phyloP scores from a whole-genome alignment of 2,329 filamentous ascomycete genomes.

The Neocatenulostroma microsporum region DNA sequence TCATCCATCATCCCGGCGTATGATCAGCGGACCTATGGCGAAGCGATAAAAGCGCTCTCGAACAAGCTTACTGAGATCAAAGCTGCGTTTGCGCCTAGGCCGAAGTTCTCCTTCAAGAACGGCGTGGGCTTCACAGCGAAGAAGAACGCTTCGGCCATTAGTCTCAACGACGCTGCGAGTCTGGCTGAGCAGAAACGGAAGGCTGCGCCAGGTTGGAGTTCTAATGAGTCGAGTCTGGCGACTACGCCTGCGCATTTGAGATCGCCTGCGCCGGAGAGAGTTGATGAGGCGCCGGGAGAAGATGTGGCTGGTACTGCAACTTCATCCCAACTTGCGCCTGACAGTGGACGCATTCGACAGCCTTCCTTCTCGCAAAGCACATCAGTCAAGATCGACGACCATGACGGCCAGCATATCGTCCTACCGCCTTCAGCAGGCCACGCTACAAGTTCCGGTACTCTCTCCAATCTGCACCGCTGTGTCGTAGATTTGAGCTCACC shows the following conservation, averaged over 20 bases:
- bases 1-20: slow-evolving; percentile 77
- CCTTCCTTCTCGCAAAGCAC: slow-evolving; percentile 51
- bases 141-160: slow-evolving; percentile 41
- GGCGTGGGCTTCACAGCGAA: slow-evolving; percentile 21
- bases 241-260: slow-evolving; percentile 27
- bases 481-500: slow-evolving; percentile 73
- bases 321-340: no score
- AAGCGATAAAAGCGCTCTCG: slow-evolving; percentile 73
- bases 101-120: slow-evolving; percentile 74
- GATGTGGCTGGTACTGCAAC: slow-evolving; percentile 19
- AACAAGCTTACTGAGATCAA: slow-evolving; percentile 68
- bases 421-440: slow-evolving; percentile 63
- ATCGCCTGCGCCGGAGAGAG: slow-evolving; percentile 19
- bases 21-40: slow-evolving; percentile 77
- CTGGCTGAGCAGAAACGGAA: slow-evolving; percentile 42
- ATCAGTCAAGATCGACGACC: slow-evolving; percentile 55
- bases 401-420: slow-evolving; percentile 64
- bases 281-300: slow-evolving; percentile 2
- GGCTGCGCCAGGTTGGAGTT: slow-evolving; percentile 34
- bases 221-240: slow-evolving; percentile 35
- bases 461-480: slow-evolving; percentile 62
- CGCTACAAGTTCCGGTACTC: slow-evolving; percentile 64
- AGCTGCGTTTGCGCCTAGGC: slow-evolving; percentile 60
- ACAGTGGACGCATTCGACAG: slow-evolving; percentile 30
- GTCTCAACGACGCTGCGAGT: slow-evolving; percentile 49